phyloP scores from a whole-genome alignment of 2,329 filamentous ascomycete genomes.

The Kalaharituber pfeilii region DNA sequence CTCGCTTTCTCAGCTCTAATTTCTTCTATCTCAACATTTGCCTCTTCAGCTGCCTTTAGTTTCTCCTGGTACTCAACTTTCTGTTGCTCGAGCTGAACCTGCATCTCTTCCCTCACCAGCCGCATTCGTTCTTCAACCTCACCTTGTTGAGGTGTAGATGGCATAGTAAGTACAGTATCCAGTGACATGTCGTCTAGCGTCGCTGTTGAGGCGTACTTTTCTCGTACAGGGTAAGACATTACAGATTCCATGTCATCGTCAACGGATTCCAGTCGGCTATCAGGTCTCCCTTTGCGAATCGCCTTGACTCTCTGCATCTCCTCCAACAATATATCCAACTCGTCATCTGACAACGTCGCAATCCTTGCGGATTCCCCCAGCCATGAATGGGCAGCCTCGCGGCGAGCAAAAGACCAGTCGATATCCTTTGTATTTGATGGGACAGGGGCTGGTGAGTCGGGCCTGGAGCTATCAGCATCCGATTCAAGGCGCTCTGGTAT shows the following conservation, averaged over 20 bases:
- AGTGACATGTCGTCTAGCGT: slow-evolving; percentile 92
- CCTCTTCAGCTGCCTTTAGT: slow-evolving; percentile 55
- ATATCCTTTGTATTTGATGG: slow-evolving; percentile 54
- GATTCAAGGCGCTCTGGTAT: slow-evolving; percentile 37
- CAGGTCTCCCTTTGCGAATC: slow-evolving; percentile 52
- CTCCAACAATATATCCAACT: slow-evolving; percentile 82
- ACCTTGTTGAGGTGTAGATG: slow-evolving; percentile 67
- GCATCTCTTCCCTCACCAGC: slow-evolving; percentile 64
- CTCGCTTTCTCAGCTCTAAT: slow-evolving; percentile 63
- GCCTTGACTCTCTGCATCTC: slow-evolving; percentile 81
- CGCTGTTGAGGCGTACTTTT: slow-evolving; percentile 90
- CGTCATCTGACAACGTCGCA: slow-evolving; percentile 74
- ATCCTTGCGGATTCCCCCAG: slow-evolving; percentile 85
- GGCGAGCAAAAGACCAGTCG: slow-evolving; percentile 84
- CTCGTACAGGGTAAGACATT: slow-evolving; percentile 69
- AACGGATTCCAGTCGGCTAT: slow-evolving; percentile 38
- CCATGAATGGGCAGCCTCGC: slow-evolving; percentile 83
- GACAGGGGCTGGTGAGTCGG: slow-evolving; percentile 60
- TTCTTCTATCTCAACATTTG: slow-evolving; percentile 63
- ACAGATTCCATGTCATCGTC: slow-evolving; percentile 69
- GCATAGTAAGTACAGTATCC: slow-evolving; percentile 85
- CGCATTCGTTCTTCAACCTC: slow-evolving; percentile 57
- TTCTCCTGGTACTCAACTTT: slow-evolving; percentile 69
- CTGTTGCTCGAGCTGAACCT: slow-evolving; percentile 62
- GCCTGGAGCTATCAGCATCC: slow-evolving; percentile 59